Percentiles rank a stretch among this genome's conserved stretches.
Evolutionary conservation across 176 grass and related monocot species (phyloP).

Genomic region (Dactylis glomerata): DNA sequence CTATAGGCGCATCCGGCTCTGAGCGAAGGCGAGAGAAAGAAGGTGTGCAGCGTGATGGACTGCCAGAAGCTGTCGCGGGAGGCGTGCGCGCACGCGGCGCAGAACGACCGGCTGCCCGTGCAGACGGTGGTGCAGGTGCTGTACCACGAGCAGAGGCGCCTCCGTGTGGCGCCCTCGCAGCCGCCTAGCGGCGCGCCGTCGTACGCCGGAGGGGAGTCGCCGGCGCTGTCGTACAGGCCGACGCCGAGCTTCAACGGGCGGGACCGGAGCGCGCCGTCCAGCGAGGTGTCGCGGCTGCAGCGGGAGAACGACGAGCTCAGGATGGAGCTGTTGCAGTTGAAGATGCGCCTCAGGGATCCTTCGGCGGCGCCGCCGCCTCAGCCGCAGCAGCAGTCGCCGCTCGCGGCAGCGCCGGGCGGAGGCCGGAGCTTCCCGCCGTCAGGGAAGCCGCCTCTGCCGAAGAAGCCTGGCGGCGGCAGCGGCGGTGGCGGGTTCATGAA

Average conservation of each 20-base stretch:
- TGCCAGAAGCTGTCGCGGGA: conserved; percentile 83
- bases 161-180: conserved; percentile 33
- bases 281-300: conserved; percentile 70
- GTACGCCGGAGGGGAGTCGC: conserved; percentile 45
- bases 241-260: conserved; percentile 27
- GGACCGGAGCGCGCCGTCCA: conserved; percentile 22
- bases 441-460: conserved; percentile 46
- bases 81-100: conserved; percentile 93
- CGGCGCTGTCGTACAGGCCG: conserved; percentile 32
- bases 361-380: background rate
- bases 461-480: conserved; percentile 35
- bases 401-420: background rate
- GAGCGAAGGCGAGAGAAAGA: conserved; percentile 67
- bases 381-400: background rate
- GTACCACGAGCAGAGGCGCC: conserved; percentile 80
- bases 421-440: conserved; percentile 19
- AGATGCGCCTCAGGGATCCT: conserved; percentile 48
- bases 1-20: conserved; percentile 64
- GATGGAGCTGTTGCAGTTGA: conserved; percentile 65
- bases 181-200: conserved; percentile 16
- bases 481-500: conserved; percentile 49
- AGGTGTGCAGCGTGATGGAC: conserved; percentile 69
- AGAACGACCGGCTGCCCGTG: conserved; percentile 80
- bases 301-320: conserved; percentile 89
- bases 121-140: conserved; percentile 89